phyloP scores from a whole-genome alignment of 2,329 filamentous ascomycete genomes.

The Botrytis cinerea region DNA sequence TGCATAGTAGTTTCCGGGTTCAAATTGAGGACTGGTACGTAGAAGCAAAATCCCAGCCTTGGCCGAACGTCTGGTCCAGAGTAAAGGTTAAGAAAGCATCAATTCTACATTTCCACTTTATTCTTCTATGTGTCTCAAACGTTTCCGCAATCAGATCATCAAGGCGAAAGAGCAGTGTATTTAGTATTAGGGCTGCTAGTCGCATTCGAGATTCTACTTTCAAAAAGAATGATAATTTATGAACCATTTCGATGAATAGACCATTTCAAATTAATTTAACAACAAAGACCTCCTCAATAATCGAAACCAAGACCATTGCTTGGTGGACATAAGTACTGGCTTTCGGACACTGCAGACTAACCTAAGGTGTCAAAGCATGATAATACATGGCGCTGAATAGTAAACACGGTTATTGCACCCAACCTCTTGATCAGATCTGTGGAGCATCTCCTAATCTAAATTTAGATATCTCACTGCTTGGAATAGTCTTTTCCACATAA shows the following conservation, averaged over 20 bases:
- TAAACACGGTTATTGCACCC: not conserved
- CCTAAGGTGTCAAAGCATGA: not conserved
- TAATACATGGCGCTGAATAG: not conserved
- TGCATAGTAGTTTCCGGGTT: not conserved
- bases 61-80: no score
- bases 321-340: no score
- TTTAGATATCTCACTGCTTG: not conserved
- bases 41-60: not conserved
- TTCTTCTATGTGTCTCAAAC: not conserved
- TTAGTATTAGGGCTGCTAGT: not conserved
- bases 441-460: not conserved
- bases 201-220: not conserved
- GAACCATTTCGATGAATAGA: not conserved
- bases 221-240: not conserved
- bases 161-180: not conserved
- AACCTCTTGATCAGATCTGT: not conserved
- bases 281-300: no score
- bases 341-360: not conserved
- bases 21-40: no score
- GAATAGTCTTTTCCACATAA: not conserved
- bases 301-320: no score
- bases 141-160: not conserved
- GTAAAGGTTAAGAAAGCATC: not conserved
- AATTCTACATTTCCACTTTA: not conserved
- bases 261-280: no score